Evolutionary conservation across 106 monocot genomes (phyloP).

Genomic region (Dioscorea alata): DNA sequence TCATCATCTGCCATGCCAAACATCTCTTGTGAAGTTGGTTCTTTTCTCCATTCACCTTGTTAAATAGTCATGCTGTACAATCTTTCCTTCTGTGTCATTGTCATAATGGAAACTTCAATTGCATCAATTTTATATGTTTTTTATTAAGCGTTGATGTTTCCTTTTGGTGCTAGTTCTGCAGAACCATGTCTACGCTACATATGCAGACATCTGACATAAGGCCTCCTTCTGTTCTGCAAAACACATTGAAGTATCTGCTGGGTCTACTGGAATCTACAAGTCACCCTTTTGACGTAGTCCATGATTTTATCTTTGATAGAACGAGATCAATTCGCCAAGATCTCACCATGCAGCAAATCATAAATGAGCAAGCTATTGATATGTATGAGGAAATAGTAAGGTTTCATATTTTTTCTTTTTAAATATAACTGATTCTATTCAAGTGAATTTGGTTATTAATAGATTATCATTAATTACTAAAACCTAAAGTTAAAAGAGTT

Average conservation of each 20-base stretch:
- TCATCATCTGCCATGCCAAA: too few relatives aligned
- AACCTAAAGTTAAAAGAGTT: too few relatives aligned
- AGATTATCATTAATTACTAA: too few relatives aligned
- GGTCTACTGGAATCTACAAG: conserved; percentile 47
- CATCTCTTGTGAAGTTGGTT: too few relatives aligned
- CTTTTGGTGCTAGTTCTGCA: conserved; percentile 72
- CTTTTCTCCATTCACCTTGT: too few relatives aligned
- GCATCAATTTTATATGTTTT: neutral
- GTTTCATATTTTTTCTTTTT: conserved; percentile 8
- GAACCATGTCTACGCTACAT: conserved; percentile 51
- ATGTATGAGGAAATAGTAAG: conserved; percentile 97
- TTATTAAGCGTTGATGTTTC: conserved; percentile 1
- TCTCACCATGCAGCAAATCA: conserved; percentile 72
- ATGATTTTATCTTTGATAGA: conserved; percentile 96
- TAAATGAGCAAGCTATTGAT: conserved; percentile 48
- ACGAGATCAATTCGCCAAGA: conserved; percentile 90
- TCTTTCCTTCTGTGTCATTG: too few relatives aligned
- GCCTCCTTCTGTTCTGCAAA: conserved; percentile 53
- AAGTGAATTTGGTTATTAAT: too few relatives aligned
- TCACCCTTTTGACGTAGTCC: conserved; percentile 76
- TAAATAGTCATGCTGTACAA: too few relatives aligned
- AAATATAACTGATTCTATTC: neutral
- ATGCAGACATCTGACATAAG: conserved; percentile 55
- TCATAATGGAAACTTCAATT: too few relatives aligned
- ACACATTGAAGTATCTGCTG: conserved; percentile 67